phyloP scores from a whole-genome alignment of 2,329 filamentous ascomycete species.

The Talaromyces sp. region DNA sequence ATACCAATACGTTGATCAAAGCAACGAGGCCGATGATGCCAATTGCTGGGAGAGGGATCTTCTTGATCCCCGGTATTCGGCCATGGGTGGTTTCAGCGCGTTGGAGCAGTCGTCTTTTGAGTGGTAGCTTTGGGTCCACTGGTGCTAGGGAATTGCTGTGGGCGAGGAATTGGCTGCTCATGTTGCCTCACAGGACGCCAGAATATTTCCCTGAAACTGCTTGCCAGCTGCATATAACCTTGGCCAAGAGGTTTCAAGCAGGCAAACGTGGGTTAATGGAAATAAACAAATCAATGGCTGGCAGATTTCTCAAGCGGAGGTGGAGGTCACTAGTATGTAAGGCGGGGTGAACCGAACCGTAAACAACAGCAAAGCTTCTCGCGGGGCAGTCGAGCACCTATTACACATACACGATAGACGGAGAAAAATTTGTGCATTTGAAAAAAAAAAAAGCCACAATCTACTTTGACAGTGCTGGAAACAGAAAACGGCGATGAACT shows the following conservation, averaged over 20 bases:
- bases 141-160: not conserved
- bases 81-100: slow-evolving; percentile 44
- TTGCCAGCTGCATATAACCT: not conserved
- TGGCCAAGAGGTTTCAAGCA: not conserved
- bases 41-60: slow-evolving; percentile 52
- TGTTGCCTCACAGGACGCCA: not conserved
- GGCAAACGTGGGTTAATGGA: no score
- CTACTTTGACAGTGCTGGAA: no score
- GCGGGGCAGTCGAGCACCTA: not conserved
- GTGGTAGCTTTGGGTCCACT: not conserved
- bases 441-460: not conserved
- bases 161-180: not conserved
- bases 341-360: not conserved
- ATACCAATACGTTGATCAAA: slow-evolving; percentile 52
- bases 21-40: slow-evolving; percentile 52
- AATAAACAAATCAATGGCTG: not conserved
- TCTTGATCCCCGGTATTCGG: slow-evolving; percentile 50
- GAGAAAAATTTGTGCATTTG: not conserved
- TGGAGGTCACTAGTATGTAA: not conserved
- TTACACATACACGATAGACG: not conserved
- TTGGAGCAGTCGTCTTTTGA: slow-evolving; percentile 24
- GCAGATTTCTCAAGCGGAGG: not conserved
- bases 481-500: no score
- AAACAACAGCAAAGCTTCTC: not conserved
- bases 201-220: not conserved